These are phyloP conservation scores for Backusella psychrophila DNA, from an alignment of 192 early-diverging fungal species.

Conservation along the genomic window DNA sequence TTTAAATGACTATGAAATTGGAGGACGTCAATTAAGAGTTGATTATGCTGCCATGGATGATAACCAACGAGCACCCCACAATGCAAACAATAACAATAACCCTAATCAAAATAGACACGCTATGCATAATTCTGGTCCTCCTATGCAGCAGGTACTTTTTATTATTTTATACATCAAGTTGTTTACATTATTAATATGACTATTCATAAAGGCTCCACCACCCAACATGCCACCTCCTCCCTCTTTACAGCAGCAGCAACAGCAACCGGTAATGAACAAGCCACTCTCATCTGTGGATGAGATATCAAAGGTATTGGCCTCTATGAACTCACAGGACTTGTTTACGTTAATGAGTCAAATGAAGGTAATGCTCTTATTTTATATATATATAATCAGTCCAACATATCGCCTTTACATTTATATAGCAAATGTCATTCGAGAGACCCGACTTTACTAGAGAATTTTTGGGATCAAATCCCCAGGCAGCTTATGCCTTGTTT, in stretches of 20 bases:
- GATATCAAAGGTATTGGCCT: slow-evolving; percentile 51
- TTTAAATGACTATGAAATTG: slow-evolving; percentile 88
- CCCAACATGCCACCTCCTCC: neutral
- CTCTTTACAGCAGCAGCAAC: slow-evolving; percentile 17
- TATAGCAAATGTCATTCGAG: slow-evolving; percentile 51
- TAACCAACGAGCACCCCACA: slow-evolving; percentile 9
- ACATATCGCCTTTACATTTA: neutral
- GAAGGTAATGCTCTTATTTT: slow-evolving; percentile 48
- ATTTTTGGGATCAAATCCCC: slow-evolving; percentile 75
- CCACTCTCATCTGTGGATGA: slow-evolving; percentile 37
- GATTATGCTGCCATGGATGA: slow-evolving; percentile 86
- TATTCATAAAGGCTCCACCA: slow-evolving; percentile 9
- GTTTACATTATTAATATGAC: neutral
- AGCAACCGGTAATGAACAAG: neutral
- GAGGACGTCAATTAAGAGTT: slow-evolving; percentile 84
- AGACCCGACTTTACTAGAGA: slow-evolving; percentile 65
- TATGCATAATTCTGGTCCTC: neutral
- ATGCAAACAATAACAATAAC: slow-evolving; percentile 17
- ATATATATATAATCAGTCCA: too few relatives aligned
- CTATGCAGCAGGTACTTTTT: neutral
- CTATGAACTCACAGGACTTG: slow-evolving; percentile 59
- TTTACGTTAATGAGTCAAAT: slow-evolving; percentile 63
- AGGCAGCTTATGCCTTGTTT: slow-evolving; percentile 80
- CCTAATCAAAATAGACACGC: slow-evolving; percentile 14
- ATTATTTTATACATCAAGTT: neutral